These are phyloP conservation scores for Astrothelium macrocarpum DNA, from an alignment of 495 filamentous ascomycete genomes.

Conservation along the genomic window DNA sequence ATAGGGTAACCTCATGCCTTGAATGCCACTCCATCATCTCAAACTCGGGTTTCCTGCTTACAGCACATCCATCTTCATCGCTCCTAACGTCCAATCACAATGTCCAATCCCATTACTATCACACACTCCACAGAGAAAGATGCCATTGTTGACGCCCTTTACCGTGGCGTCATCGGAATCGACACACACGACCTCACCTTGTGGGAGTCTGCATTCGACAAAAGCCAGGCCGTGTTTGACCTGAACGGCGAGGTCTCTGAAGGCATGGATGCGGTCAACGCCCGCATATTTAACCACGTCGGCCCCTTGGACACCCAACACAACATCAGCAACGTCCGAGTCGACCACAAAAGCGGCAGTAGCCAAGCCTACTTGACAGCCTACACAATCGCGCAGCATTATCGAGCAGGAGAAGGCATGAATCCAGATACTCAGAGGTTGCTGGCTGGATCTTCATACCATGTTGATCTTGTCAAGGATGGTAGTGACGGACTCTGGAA, in stretches of 20 bases:
- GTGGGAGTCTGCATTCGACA: constrained; percentile 15
- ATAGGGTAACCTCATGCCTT: neutral
- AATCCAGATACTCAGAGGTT: constrained; percentile 15
- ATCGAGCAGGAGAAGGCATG: constrained; percentile 15
- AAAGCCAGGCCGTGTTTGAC: constrained; percentile 12
- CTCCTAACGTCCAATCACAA: no score
- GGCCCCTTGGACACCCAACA: constrained; percentile 15
- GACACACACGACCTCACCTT: constrained; percentile 17
- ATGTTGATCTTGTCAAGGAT: constrained; percentile 19
- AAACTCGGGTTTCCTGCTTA: neutral
- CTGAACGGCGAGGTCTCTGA: neutral
- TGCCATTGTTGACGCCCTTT: constrained; percentile 20
- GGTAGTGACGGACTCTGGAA: constrained; percentile 20
- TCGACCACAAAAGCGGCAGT: constrained; percentile 20
- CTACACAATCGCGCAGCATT: constrained; percentile 18
- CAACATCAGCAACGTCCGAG: constrained; percentile 20
- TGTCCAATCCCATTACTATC: constrained; percentile 14
- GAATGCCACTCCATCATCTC: neutral
- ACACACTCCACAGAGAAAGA: constrained; percentile 15
- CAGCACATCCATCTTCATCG: neutral
- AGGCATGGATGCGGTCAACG: constrained; percentile 6
- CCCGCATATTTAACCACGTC: neutral
- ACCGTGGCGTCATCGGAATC: constrained; percentile 20
- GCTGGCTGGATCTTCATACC: constrained; percentile 13
- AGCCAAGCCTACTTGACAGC: constrained; percentile 17